Percentiles rank a stretch among this genome's conserved stretches.
Evolutionary conservation across 495 filamentous ascomycete genomes (phyloP).

Genomic region (Podospora comata): DNA sequence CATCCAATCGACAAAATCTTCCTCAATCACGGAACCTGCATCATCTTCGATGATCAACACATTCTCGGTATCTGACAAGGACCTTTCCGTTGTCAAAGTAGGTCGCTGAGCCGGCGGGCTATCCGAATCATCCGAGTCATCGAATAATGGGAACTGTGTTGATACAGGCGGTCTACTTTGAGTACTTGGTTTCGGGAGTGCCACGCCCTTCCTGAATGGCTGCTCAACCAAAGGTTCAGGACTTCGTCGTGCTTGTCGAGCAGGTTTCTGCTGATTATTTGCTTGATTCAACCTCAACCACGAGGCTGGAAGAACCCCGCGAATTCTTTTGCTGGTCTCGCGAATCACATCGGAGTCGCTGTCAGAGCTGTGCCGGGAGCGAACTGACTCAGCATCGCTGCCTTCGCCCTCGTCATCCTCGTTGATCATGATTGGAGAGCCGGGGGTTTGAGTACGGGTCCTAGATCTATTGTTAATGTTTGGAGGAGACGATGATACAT

Average conservation of each 20-base stretch:
- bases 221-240: slow-evolving; percentile 34
- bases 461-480: neutral
- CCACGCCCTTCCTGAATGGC: slow-evolving; percentile 54
- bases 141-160: slow-evolving; percentile 42
- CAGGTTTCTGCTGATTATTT: slow-evolving; percentile 27
- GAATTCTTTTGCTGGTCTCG: slow-evolving; percentile 54
- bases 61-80: neutral
- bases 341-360: slow-evolving; percentile 47
- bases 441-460: neutral
- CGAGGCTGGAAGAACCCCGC: slow-evolving; percentile 86
- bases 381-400: slow-evolving; percentile 20
- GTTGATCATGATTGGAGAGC: slow-evolving; percentile 20
- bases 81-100: neutral
- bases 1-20: slow-evolving; percentile 55
- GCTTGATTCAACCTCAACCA: slow-evolving; percentile 73
- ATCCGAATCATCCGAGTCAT: slow-evolving; percentile 48
- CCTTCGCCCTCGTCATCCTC: slow-evolving; percentile 17
- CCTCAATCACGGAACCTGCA: slow-evolving; percentile 47
- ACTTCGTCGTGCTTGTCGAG: slow-evolving; percentile 38
- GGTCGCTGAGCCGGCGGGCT: neutral
- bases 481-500: slow-evolving; percentile 27
- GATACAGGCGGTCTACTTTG: slow-evolving; percentile 19
- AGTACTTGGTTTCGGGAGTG: slow-evolving; percentile 37
- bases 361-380: slow-evolving; percentile 25
- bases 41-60: slow-evolving; percentile 29